phyloP scores from a whole-genome alignment of 495 filamentous ascomycete species.

The Hypoxylon lienhwacheense region DNA sequence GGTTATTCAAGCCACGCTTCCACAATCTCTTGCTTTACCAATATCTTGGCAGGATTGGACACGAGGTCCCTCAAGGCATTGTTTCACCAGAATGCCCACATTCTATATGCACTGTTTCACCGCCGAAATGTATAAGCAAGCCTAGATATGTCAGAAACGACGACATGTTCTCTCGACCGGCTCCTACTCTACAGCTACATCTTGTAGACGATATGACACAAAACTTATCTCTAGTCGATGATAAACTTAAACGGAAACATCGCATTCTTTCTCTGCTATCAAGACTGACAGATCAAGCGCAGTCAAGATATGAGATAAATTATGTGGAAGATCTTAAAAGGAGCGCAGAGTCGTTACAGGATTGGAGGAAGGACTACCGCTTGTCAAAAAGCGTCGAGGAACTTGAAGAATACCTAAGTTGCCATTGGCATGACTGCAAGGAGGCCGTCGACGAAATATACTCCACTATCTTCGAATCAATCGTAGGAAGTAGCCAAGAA shows the following conservation, averaged over 20 bases:
- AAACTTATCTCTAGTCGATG: not conserved
- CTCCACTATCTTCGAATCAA: constrained; percentile 7
- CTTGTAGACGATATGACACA: not conserved
- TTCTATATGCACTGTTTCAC: not conserved
- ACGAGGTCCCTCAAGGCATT: not conserved
- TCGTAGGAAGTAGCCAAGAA: not conserved
- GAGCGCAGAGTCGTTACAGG: constrained; percentile 18
- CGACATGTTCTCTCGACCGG: constrained; percentile 13
- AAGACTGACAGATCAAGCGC: not conserved
- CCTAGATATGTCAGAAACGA: constrained; percentile 2
- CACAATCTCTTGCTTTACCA: constrained; percentile 35
- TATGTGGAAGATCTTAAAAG: constrained; percentile 33
- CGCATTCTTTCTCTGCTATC: constrained; percentile 4
- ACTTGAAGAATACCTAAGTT: not conserved
- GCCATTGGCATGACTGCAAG: constrained; percentile 1
- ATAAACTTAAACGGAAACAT: not conserved
- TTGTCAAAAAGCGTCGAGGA: not conserved
- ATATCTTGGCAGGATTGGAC: constrained; percentile 13
- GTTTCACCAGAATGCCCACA: not conserved
- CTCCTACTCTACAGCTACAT: not conserved
- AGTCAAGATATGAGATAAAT: constrained; percentile 29
- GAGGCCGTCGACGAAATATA: constrained; percentile 3
- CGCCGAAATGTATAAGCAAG: not conserved
- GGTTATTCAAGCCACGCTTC: constrained; percentile 41
- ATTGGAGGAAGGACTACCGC: constrained; percentile 3